Conservation (phyloP, 2,329 filamentous ascomycete genomes). For the Rhexocercosporidium sp. region DNA sequence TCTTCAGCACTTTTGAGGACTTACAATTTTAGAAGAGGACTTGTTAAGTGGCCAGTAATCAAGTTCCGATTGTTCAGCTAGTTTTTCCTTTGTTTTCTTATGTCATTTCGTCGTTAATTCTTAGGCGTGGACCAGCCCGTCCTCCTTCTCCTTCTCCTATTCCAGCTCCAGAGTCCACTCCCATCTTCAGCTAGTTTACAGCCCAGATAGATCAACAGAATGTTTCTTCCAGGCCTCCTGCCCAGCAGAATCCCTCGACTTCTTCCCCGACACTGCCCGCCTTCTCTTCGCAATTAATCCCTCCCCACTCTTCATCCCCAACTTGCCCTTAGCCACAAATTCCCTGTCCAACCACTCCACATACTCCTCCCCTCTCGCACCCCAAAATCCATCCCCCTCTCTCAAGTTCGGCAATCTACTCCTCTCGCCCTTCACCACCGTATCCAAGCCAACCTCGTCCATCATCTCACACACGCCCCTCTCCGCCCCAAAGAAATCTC, state of each 20-base stretch:
- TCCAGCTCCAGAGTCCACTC: neutral
- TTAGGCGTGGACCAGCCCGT: constrained; percentile 5
- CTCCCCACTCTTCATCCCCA: constrained; percentile 43
- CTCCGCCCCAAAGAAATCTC: constrained; percentile 38
- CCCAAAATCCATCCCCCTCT: constrained; percentile 9
- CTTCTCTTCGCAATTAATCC: constrained; percentile 30
- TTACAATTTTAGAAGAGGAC: too few species aligned
- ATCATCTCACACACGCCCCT: constrained; percentile 48
- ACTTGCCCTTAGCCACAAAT: constrained; percentile 40
- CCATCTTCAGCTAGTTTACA: neutral
- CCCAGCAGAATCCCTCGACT: constrained; percentile 35
- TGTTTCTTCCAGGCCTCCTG: constrained; percentile 25
- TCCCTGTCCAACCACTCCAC: constrained; percentile 40
- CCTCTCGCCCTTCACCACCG: constrained; percentile 46
- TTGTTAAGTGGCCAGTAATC: too few species aligned
- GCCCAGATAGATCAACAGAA: constrained; percentile 24
- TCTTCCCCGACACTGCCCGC: constrained; percentile 15
- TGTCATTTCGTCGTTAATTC: neutral
- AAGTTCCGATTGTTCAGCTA: too few species aligned
- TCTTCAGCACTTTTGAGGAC: too few species aligned
- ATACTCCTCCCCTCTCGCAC: constrained; percentile 12
- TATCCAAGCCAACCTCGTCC: constrained; percentile 49
- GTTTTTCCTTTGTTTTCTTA: neutral
- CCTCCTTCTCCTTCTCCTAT: constrained; percentile 2
- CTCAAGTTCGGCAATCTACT: constrained; percentile 42